Conservation (phyloP, 352 stramenopile species). For the Phytopythium delawarense region DNA sequence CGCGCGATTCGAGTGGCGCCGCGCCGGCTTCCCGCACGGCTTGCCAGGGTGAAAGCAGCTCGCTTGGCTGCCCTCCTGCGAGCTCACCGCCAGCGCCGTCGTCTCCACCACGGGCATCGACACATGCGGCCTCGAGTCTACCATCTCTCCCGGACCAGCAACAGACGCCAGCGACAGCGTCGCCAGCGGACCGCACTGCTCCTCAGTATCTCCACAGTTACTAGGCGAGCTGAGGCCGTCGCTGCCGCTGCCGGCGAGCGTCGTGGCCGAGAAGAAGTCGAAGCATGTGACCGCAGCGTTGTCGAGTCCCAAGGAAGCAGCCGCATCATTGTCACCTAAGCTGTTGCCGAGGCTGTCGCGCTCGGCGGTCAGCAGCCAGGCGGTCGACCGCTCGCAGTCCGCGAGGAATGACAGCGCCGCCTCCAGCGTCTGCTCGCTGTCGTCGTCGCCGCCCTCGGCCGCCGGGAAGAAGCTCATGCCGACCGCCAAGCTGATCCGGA, state of each 20-base stretch:
- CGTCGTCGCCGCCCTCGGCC: conserved; percentile 10
- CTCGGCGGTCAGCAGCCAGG: conserved; percentile 23
- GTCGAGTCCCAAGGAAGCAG: neutral
- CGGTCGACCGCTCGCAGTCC: conserved; percentile 31
- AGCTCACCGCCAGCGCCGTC: neutral
- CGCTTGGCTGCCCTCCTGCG: neutral
- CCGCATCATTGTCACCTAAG: conserved; percentile 10
- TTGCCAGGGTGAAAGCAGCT: neutral
- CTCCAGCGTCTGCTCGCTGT: conserved; percentile 23
- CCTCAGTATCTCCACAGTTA: neutral
- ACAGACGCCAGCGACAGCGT: neutral
- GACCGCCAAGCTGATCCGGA: neutral
- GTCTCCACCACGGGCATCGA: neutral
- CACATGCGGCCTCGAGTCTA: neutral
- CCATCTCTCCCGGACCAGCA: neutral
- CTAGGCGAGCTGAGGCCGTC: neutral
- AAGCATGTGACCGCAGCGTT: neutral
- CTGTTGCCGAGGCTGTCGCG: conserved; percentile 4
- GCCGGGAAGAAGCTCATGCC: conserved; percentile 8
- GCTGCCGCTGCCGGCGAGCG: neutral
- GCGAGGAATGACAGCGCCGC: conserved; percentile 35
- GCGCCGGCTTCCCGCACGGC: conserved; percentile 12
- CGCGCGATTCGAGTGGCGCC: conserved; percentile 31
- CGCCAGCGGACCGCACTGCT: neutral
- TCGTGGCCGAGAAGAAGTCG: neutral